Conservation (phyloP, 2,329 filamentous ascomycete genomes). For the Trichophyton benhamiae region DNA sequence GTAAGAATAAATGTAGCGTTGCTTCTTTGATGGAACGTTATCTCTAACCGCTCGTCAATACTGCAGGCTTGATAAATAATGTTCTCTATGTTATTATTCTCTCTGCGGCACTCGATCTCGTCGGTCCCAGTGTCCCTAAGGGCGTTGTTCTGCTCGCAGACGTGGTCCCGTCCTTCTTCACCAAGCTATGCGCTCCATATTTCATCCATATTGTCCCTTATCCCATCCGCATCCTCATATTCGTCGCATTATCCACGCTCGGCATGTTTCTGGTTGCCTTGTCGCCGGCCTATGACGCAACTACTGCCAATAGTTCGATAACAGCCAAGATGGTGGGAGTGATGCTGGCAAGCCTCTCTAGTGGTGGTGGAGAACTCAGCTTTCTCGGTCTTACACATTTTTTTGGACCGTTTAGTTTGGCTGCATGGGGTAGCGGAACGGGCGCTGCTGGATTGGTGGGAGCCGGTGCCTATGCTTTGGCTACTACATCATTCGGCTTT, state of each 20-base stretch:
- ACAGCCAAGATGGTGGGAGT: constrained; percentile 70
- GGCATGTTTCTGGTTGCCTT: constrained; percentile 86
- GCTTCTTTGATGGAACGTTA: background rate
- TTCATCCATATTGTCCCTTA: constrained; percentile 86
- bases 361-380: constrained; percentile 77
- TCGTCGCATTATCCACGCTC: constrained; percentile 60
- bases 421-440: constrained; percentile 85
- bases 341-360: constrained; percentile 70
- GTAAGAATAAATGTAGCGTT: constrained; percentile 40
- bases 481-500: constrained; percentile 69
- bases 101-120: constrained; percentile 86
- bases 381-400: constrained; percentile 87
- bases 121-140: constrained; percentile 75
- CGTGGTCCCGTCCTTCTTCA: constrained; percentile 76
- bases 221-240: constrained; percentile 56
- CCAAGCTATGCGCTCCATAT: constrained; percentile 82
- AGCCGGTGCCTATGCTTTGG: constrained; percentile 72
- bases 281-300: constrained; percentile 45
- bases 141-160: constrained; percentile 86
- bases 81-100: constrained; percentile 96
- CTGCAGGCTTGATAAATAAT: constrained; percentile 89
- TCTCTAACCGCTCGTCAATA: background rate
- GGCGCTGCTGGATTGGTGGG: constrained; percentile 80
- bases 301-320: constrained; percentile 41
- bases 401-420: constrained; percentile 76